These are phyloP conservation scores for Tolypocladium endophyticum DNA, from an alignment of 2,329 filamentous ascomycete genomes.

Conservation along the genomic window DNA sequence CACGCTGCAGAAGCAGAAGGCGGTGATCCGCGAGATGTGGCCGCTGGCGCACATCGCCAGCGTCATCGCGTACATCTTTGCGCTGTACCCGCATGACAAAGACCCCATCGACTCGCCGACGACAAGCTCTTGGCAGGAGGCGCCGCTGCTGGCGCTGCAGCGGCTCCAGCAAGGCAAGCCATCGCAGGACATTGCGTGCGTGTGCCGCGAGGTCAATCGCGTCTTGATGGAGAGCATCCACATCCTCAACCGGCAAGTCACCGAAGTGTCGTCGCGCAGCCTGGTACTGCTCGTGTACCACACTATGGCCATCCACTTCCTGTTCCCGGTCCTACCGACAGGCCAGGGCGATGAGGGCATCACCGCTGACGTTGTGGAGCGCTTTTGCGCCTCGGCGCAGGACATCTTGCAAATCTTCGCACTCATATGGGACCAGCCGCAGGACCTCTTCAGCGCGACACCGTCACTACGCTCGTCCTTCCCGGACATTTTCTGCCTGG, in stretches of 20 bases:
- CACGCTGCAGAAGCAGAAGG: constrained; percentile 23
- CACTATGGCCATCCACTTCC: constrained; percentile 20
- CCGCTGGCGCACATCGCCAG: constrained; percentile 21
- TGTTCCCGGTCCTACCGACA: constrained; percentile 15
- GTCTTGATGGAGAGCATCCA: constrained; percentile 15
- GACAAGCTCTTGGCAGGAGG: constrained; percentile 12
- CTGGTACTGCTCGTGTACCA: constrained; percentile 21
- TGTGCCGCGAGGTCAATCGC: constrained; percentile 17
- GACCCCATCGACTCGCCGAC: constrained; percentile 5
- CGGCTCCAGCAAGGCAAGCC: constrained; percentile 11
- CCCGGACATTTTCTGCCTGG: constrained; percentile 16
- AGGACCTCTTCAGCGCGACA: constrained; percentile 8
- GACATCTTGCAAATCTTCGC: constrained; percentile 16
- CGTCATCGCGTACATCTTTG: constrained; percentile 18
- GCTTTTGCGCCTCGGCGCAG: constrained; percentile 17
- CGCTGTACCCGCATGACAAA: constrained; percentile 11
- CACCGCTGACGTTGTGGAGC: constrained; percentile 13
- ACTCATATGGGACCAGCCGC: constrained; percentile 8
- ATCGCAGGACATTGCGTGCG: constrained; percentile 7
- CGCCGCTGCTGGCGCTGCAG: constrained; percentile 9
- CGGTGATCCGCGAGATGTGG: constrained; percentile 22
- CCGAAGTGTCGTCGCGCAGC: constrained; percentile 12
- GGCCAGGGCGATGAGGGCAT: constrained; percentile 10
- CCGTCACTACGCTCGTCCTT: constrained; percentile 13
- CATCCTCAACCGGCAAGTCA: constrained; percentile 10